phyloP scores from a whole-genome alignment of 2,329 filamentous ascomycete genomes.

The Camillea tinctor region DNA sequence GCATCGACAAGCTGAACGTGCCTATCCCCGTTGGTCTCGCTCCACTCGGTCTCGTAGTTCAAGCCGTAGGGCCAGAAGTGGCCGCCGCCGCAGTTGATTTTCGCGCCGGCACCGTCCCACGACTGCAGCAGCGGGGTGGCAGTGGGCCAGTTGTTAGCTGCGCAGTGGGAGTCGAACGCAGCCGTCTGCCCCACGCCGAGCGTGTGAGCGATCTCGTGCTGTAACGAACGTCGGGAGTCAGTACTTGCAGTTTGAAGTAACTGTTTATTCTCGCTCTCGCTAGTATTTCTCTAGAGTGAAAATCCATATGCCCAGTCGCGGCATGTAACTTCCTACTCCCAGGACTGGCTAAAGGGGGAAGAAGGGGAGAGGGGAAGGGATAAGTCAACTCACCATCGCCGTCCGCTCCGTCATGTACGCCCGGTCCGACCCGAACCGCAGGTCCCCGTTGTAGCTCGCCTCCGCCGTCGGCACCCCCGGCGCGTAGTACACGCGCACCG shows the following conservation, averaged over 20 bases:
- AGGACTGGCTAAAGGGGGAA: too few species aligned
- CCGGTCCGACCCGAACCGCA: slow-evolving; percentile 46
- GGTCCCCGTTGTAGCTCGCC: slow-evolving; percentile 44
- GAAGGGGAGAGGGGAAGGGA: too few species aligned
- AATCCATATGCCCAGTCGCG: too few species aligned
- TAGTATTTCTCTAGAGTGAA: too few species aligned
- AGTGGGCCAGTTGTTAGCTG: slow-evolving; percentile 40
- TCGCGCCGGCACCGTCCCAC: slow-evolving; percentile 38
- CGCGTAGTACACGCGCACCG: slow-evolving; percentile 40
- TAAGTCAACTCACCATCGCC: too few species aligned
- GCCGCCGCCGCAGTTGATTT: slow-evolving; percentile 35
- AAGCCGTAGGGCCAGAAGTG: slow-evolving; percentile 42
- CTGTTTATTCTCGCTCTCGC: too few species aligned
- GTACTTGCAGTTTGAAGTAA: slow-evolving; percentile 21
- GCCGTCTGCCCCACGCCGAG: slow-evolving; percentile 46
- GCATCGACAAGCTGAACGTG: slow-evolving; percentile 44
- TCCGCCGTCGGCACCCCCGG: slow-evolving; percentile 46
- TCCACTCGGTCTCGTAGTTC: slow-evolving; percentile 45
- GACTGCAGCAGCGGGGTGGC: slow-evolving; percentile 39
- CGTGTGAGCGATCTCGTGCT: slow-evolving; percentile 48
- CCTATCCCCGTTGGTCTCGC: slow-evolving; percentile 42
- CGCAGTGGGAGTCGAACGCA: slow-evolving; percentile 39
- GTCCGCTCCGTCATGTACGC: slow-evolving; percentile 46
- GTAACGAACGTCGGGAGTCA: slow-evolving; percentile 48
- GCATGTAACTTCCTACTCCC: too few species aligned